A percentile compares a stretch with the other conserved stretches of the same genome.
Evolutionary conservation across 2,329 filamentous ascomycete genomes (phyloP).

Genomic region (Apiospora saccharicola): DNA sequence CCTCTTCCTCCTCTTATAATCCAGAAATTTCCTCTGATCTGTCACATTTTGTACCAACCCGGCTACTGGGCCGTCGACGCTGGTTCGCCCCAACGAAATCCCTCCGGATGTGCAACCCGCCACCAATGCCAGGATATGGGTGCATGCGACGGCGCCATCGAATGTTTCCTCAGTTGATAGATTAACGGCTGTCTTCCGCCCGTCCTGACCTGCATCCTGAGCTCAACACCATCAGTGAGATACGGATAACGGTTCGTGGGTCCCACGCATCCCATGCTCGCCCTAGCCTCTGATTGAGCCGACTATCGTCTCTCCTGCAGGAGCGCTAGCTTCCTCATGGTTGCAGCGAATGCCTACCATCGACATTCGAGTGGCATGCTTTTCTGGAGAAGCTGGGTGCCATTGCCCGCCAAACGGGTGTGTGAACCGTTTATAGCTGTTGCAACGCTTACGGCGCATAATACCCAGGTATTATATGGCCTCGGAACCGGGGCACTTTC

Average conservation of each 20-base stretch:
- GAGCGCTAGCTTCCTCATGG: not conserved
- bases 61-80: constrained; percentile 4
- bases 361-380: not conserved
- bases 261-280: not conserved
- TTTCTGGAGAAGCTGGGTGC: not conserved
- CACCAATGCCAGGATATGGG: constrained; percentile 11
- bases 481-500: constrained; percentile 1
- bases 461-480: not conserved
- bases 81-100: constrained; percentile 9
- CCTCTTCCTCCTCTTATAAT: constrained; percentile 2
- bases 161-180: constrained; percentile 12
- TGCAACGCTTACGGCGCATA: constrained; percentile 12
- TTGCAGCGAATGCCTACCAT: not conserved
- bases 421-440: not conserved
- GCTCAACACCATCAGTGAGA: not conserved
- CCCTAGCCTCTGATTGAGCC: constrained; percentile 1
- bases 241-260: constrained; percentile 16
- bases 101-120: constrained; percentile 19
- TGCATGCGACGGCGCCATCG: constrained; percentile 10
- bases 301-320: constrained; percentile 11
- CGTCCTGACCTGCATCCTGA: constrained; percentile 5
- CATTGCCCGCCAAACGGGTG: not conserved
- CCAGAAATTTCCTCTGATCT: not conserved
- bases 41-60: not conserved
- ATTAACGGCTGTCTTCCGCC: constrained; percentile 15